Evolutionary conservation across 768 basidiomycete species (phyloP), one percentile per base, ranked within the genome.

Genomic region (Phanerochaete sordida): DNA sequence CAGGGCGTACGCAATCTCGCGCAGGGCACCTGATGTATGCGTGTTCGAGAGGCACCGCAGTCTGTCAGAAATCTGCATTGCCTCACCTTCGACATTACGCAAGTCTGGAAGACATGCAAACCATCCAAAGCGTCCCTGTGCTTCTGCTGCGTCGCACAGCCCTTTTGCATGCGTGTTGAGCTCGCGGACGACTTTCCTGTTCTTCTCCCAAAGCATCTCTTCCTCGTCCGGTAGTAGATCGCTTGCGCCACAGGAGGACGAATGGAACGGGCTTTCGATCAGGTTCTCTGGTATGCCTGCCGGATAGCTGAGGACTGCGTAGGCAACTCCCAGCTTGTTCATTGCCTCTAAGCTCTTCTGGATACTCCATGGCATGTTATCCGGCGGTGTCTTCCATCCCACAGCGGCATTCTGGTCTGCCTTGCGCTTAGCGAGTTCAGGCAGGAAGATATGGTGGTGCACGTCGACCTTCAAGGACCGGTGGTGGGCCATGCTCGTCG

Each of bases 361-460:
- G 19, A 82, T 81, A 16, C 68, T 75, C 90, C 89, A 90, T 19
- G 87, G 87, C 27, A 90, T 69, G 66, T 85, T 84, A 63, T 80
- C 88, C 37, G 74, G 63, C 0, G 89, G 87, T 1, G 85, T 83
- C 56, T 72, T 76, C 83, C 85, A 91, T 21, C 88, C 87, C 23
- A 85, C 69, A 12, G 75, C 66, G 12, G 68, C 60, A 60, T 83
- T 84, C 39, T 71, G 71, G 26, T 73, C 73, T 27, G 66, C 71
- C 65, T 88, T 87, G 61, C 78, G 62, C 48, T 53, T 58, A 2
- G 56, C 52, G 23, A 84, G 70, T 49, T 78, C 75, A 16, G 78
- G 68, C 2, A 86, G 80, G 65, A 91, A 90, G 68, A 83, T 83
- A 67, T 91, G 90, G 72, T 91, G 90, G 67, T 92, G 90, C n/a